These are phyloP conservation scores for Penicillium tannophilum DNA, from an alignment of 495 filamentous ascomycete genomes.

Conservation along the genomic window DNA sequence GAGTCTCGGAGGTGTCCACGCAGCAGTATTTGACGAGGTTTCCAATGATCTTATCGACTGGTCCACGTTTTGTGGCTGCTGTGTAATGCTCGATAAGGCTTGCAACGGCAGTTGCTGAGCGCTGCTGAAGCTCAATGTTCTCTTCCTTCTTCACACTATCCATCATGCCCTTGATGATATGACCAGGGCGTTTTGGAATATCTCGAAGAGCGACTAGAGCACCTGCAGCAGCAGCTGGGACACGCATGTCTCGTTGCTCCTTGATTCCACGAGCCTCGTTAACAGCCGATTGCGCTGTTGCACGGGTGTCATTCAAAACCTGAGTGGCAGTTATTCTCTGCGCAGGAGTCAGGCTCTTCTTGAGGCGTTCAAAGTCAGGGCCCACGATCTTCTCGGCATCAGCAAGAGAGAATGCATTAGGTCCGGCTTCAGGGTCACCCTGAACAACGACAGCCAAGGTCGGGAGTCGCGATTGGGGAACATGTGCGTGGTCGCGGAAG, in stretches of 20 bases:
- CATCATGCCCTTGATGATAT: constrained; percentile 94
- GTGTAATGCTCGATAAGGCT: constrained; percentile 85
- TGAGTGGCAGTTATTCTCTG: constrained; percentile 79
- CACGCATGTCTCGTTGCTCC: constrained; percentile 80
- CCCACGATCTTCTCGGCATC: constrained; percentile 84
- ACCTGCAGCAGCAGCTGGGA: constrained; percentile 81
- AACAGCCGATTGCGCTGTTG: constrained; percentile 68
- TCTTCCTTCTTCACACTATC: constrained; percentile 96
- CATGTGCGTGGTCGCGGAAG: constrained; percentile 84
- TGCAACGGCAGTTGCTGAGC: constrained; percentile 82
- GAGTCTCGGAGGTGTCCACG: constrained; percentile 94
- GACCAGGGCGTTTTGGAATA: constrained; percentile 86
- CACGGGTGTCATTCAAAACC: constrained; percentile 71
- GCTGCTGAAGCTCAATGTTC: constrained; percentile 83
- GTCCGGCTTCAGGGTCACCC: constrained; percentile 86
- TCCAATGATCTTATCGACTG: constrained; percentile 89
- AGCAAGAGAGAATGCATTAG: constrained; percentile 83
- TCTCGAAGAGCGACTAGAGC: constrained; percentile 84
- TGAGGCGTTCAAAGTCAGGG: constrained; percentile 81
- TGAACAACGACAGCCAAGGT: constrained; percentile 85
- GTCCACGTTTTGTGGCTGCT: constrained; percentile 68
- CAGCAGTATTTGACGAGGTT: constrained; percentile 97
- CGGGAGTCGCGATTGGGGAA: constrained; percentile 71
- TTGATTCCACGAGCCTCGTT: constrained; percentile 77
- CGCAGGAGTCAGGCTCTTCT: constrained; percentile 78